phyloP scores from a whole-genome alignment of 192 early-diverging fungal species.

The Spizellomyces punctatus region DNA sequence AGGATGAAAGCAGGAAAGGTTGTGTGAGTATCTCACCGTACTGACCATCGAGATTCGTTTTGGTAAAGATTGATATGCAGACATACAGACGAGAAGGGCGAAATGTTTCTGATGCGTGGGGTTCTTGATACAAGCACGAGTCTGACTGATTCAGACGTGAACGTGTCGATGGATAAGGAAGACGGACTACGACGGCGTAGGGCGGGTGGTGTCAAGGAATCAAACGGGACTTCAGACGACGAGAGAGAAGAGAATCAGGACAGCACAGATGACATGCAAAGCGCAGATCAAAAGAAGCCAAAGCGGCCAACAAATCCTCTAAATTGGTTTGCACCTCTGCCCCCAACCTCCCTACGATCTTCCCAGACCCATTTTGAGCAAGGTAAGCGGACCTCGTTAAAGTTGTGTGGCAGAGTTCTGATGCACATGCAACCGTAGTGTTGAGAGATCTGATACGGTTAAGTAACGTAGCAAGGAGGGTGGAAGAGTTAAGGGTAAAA shows the following conservation, averaged over 20 bases:
- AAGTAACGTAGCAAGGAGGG: background rate
- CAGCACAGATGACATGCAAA: background rate
- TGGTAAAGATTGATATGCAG: no score
- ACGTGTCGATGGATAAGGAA: no score
- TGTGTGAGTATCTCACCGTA: background rate
- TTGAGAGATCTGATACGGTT: background rate
- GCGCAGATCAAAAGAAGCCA: background rate
- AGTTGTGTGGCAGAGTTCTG: no score
- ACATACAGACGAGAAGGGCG: no score
- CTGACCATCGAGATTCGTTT: no score
- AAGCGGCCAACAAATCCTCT: background rate
- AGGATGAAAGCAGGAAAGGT: background rate
- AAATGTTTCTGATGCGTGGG: no score
- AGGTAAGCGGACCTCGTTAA: background rate
- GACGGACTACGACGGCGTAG: no score
- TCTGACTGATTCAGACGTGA: no score
- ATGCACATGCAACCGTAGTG: background rate
- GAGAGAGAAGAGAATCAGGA: background rate
- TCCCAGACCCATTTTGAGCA: background rate
- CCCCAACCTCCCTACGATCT: background rate
- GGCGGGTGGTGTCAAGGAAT: background rate
- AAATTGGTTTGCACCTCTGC: constrained; percentile 1
- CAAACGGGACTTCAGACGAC: background rate
- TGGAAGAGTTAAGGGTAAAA: no score
- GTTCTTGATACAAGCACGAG: no score